Evolutionary conservation across 2,329 filamentous ascomycete species (phyloP).

Genomic region (Capronia epimyces): DNA sequence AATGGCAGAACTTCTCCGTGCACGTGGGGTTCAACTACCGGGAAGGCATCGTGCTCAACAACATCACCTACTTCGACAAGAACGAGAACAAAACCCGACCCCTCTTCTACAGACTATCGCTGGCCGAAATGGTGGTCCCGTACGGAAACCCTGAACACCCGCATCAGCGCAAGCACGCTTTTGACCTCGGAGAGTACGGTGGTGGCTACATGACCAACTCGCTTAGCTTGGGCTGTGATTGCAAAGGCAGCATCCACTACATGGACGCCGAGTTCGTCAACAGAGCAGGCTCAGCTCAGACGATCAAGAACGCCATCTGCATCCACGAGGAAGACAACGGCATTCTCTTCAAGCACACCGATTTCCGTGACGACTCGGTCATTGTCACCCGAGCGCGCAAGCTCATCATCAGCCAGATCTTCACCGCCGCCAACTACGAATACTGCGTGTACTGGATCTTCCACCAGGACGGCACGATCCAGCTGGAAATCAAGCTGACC

Average conservation of each 20-base stretch:
- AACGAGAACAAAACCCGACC: conserved; percentile 60
- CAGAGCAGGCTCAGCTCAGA: conserved; percentile 63
- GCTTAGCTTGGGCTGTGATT: conserved; percentile 49
- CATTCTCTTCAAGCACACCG: conserved; percentile 89
- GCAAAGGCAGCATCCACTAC: conserved; percentile 87
- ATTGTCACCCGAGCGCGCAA: conserved; percentile 83
- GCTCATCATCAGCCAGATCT: conserved; percentile 82
- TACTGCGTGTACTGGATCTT: conserved; percentile 86
- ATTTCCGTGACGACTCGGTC: conserved; percentile 83
- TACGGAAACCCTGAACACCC: conserved; percentile 51
- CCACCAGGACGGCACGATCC: conserved; percentile 85
- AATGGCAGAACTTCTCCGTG: conserved; percentile 91
- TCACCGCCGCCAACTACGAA: conserved; percentile 94
- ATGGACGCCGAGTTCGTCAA: conserved; percentile 70
- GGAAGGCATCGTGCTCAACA: conserved; percentile 83
- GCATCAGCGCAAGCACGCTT: conserved; percentile 47
- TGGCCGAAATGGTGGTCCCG: conserved; percentile 91
- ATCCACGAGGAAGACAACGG: conserved; percentile 92
- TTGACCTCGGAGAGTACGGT: conserved; percentile 45
- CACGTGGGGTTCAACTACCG: conserved; percentile 94
- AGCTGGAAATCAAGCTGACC: conserved; percentile 85
- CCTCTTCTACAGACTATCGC: conserved; percentile 80
- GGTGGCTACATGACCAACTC: conserved; percentile 48
- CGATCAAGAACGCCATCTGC: conserved; percentile 90
- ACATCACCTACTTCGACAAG: conserved; percentile 85